Evolutionary conservation across 2,329 filamentous ascomycete genomes (phyloP).

Genomic region (Fusarium multiceps): DNA sequence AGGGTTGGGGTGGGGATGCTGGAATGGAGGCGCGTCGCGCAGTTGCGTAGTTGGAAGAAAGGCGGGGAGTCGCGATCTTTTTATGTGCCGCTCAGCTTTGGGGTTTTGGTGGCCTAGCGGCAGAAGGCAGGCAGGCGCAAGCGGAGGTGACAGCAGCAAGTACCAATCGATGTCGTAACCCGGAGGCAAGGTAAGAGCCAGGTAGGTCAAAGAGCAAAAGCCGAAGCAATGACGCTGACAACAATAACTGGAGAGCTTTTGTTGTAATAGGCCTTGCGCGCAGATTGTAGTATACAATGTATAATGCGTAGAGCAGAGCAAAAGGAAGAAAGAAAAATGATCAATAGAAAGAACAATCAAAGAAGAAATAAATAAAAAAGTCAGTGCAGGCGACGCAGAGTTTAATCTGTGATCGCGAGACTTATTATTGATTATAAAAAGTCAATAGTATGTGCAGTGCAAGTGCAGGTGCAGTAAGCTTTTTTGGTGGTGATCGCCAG

Average conservation of each 20-base stretch:
- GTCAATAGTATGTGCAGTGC: constrained; percentile 6
- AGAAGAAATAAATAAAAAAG: constrained; percentile 11
- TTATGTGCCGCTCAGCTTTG: constrained; percentile 20
- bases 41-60: constrained; percentile 25
- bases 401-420: constrained; percentile 22
- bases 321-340: not conserved
- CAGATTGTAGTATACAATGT: constrained; percentile 10
- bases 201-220: constrained; percentile 26
- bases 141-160: constrained; percentile 38
- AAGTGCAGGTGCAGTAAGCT: not conserved
- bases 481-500: constrained; percentile 31
- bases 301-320: constrained; percentile 8
- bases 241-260: constrained; percentile 12
- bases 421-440: constrained; percentile 38
- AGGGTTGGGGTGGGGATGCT: constrained; percentile 27
- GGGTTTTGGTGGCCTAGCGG: constrained; percentile 36
- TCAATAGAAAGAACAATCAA: constrained; percentile 29
- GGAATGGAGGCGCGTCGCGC: constrained; percentile 43
- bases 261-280: constrained; percentile 17
- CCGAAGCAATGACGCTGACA: constrained; percentile 36
- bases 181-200: constrained; percentile 22
- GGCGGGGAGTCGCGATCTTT: constrained; percentile 36
- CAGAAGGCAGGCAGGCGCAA: constrained; percentile 13
- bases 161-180: constrained; percentile 31
- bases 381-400: constrained; percentile 13